Evolutionary conservation across 495 filamentous ascomycete genomes (phyloP).

Genomic region (Trichoderma orchidacearum): DNA sequence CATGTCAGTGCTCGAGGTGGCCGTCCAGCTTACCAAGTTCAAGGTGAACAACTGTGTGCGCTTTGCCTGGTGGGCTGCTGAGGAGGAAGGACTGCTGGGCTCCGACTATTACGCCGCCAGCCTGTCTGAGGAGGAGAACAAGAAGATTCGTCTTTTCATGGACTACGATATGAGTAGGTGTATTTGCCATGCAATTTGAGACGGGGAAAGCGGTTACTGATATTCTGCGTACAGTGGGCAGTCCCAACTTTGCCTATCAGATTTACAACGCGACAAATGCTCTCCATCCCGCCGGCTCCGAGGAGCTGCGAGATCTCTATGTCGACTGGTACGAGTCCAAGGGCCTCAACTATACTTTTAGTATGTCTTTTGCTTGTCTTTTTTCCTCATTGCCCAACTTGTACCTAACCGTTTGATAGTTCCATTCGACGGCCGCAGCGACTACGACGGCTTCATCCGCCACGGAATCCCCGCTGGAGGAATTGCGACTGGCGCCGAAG

Average conservation of each 20-base stretch:
- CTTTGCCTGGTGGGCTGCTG: conserved; percentile 44
- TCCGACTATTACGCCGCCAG: conserved; percentile 39
- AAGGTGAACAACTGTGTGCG: conserved; percentile 41
- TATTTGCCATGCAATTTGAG: not conserved
- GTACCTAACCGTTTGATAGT: conserved; percentile 6
- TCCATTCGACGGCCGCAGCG: conserved; percentile 40
- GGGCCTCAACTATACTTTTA: conserved; percentile 35
- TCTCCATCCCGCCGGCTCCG: conserved; percentile 31
- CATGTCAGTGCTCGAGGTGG: conserved; percentile 38
- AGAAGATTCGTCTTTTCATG: conserved; percentile 43
- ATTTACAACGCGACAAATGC: conserved; percentile 33
- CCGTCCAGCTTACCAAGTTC: conserved; percentile 33
- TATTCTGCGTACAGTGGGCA: conserved; percentile 17
- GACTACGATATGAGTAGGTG: conserved; percentile 40
- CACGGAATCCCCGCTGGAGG: conserved; percentile 40
- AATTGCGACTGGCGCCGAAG: conserved; percentile 48
- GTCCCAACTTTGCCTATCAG: conserved; percentile 40
- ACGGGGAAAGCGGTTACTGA: not conserved
- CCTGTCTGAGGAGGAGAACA: conserved; percentile 33
- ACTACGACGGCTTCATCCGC: conserved; percentile 42
- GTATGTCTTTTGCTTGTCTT: not conserved
- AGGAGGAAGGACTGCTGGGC: conserved; percentile 45
- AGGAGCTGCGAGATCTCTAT: conserved; percentile 37
- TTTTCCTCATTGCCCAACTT: too few species aligned
- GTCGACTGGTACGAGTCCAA: conserved; percentile 33